A percentile compares a stretch with the other conserved stretches of the same genome.
Conservation (phyloP, 371 early-diverging fungal genomes). For the Gilbertella persicaria region DNA sequence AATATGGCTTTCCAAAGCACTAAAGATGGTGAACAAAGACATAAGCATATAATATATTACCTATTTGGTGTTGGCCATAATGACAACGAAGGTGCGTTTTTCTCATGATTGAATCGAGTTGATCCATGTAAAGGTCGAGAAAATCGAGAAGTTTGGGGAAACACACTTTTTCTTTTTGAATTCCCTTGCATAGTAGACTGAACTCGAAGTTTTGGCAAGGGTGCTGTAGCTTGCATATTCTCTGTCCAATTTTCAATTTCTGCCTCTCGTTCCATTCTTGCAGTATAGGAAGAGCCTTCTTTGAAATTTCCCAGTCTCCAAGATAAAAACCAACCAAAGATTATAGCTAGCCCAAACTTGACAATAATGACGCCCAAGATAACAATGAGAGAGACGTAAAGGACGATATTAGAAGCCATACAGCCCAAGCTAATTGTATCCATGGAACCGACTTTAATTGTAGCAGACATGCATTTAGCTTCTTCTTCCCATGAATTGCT, state of each 20-base stretch:
- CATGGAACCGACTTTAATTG: conserved; percentile 69
- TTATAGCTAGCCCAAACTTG: conserved; percentile 77
- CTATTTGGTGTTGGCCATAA: conserved; percentile 42
- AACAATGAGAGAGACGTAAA: conserved; percentile 62
- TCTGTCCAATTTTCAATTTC: conserved; percentile 66
- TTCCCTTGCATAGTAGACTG: conserved; percentile 12
- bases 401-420: conserved; percentile 66
- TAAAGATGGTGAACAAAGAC: conserved; percentile 2
- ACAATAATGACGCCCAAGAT: conserved; percentile 62
- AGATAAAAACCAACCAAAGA: conserved; percentile 75
- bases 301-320: conserved; percentile 62
- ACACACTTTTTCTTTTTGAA: conserved; percentile 30
- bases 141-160: conserved; percentile 49
- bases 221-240: conserved; percentile 45
- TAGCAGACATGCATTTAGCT: conserved; percentile 63
- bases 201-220: conserved; percentile 23
- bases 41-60: conserved; percentile 18
- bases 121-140: conserved; percentile 46
- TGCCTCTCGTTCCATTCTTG: conserved; percentile 54
- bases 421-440: conserved; percentile 74
- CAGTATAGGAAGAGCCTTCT: conserved; percentile 50
- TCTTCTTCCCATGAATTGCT: conserved; percentile 22
- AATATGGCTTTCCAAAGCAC: conserved; percentile 20
- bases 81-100: conserved; percentile 23
- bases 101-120: conserved; percentile 39